Conservation (phyloP, 139 green algal species). For the Chlorella sp. region DNA sequence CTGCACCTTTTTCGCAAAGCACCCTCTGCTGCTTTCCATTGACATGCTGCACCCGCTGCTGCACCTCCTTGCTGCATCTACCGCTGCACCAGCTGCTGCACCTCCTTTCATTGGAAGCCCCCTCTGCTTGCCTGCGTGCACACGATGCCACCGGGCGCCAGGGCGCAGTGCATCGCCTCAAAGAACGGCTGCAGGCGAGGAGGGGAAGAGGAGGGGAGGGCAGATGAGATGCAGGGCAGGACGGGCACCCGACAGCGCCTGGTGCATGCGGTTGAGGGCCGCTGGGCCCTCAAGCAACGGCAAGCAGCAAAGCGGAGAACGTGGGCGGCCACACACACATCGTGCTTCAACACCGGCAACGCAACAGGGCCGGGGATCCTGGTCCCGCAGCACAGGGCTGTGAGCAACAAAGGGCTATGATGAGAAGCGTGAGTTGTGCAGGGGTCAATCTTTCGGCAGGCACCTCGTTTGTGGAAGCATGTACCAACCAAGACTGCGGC, state of each 20-base stretch:
- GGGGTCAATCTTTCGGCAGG: too few relatives aligned
- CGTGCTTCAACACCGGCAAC: not conserved
- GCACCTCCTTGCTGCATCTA: too few relatives aligned
- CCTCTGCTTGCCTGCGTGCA: conserved; percentile 81
- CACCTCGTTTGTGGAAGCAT: too few relatives aligned
- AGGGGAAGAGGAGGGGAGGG: not conserved
- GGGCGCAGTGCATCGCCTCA: conserved; percentile 89
- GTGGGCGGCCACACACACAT: not conserved
- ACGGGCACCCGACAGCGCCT: not conserved
- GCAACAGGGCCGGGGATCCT: not conserved
- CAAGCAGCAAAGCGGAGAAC: not conserved
- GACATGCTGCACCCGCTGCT: too few relatives aligned
- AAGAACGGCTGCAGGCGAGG: conserved; percentile 89
- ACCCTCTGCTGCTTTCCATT: too few relatives aligned
- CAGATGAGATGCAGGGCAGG: not conserved
- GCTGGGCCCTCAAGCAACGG: not conserved
- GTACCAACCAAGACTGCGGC: too few relatives aligned
- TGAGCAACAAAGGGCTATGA: too few relatives aligned
- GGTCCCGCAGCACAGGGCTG: too few relatives aligned
- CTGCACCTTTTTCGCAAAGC: too few relatives aligned
- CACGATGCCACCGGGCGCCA: conserved; percentile 92
- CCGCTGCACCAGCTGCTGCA: too few relatives aligned
- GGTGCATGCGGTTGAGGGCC: not conserved
- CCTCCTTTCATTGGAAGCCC: too few relatives aligned
- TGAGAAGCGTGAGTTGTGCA: too few relatives aligned